A percentile compares a stretch with the other conserved stretches of the same genome.
phyloP scores from a whole-genome alignment of 768 basidiomycete species.

The Boletus bicolor region DNA sequence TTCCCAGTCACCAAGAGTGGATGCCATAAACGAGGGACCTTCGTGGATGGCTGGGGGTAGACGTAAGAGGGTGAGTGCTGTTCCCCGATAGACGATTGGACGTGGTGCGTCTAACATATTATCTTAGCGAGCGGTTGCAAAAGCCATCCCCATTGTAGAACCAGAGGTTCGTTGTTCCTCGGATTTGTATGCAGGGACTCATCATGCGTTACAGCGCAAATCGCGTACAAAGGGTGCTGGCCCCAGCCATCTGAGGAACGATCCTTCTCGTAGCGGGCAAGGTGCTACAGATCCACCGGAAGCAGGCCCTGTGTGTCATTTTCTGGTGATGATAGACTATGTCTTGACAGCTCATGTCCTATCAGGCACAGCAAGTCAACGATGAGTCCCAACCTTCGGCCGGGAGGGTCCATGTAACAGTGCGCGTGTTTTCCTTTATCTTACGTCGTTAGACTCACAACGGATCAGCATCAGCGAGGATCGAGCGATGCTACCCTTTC shows the following conservation, averaged over 20 bases:
- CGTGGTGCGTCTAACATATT: too few relatives aligned
- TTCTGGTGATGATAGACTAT: neutral
- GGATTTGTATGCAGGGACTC: neutral
- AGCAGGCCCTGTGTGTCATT: neutral
- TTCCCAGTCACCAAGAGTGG: neutral
- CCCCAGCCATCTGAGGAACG: neutral
- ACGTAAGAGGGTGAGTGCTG: neutral
- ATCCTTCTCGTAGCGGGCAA: neutral
- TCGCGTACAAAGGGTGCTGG: neutral
- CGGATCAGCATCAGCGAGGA: neutral
- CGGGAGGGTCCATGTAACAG: neutral
- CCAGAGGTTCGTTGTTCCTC: neutral
- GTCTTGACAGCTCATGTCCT: neutral
- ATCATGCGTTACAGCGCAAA: neutral
- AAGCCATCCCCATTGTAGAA: too few relatives aligned
- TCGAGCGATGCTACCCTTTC: neutral
- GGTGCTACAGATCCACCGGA: neutral
- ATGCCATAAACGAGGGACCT: neutral
- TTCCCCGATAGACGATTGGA: too few relatives aligned
- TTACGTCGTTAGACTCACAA: neutral
- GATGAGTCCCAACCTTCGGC: neutral
- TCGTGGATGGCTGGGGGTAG: neutral
- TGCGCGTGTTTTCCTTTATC: neutral
- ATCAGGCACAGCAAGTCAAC: neutral
- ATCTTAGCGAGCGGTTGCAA: neutral